Evolutionary conservation across 345 rosid genomes (phyloP), one percentile per base, ranked within the genome.

Genomic region (Abelmoschus esculentus): DNA sequence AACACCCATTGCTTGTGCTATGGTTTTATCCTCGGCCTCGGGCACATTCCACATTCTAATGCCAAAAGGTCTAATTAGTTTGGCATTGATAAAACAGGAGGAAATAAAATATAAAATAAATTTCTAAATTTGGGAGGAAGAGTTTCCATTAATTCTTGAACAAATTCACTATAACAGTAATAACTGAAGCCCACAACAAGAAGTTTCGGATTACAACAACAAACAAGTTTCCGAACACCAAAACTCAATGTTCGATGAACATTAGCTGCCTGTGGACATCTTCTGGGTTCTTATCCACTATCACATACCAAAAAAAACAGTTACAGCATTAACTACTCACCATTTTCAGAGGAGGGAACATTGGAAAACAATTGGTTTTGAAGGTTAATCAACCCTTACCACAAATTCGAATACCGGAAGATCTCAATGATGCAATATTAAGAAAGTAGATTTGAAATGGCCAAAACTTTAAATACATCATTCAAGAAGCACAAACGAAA

Each of bases 1-100:
- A 3, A 76, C 54, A 14, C 44, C 50, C 12, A 74, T 73, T 54
- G 75, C 81, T 57, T 82, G 75, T 38, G 87, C 73, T 61, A 85
- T 67, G 70, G 68, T 75, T 76, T 75, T 84, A 66, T 75, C 84
- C 77, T 95, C 98, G 15, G 97, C 83, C 79, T 95, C 98, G 12
- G 99, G 97, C 62, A 88, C 86, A 3, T 80, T 71, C 97, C 92
- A 87, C 92, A 90, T 88, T 82, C 99, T 95, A 60, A 69, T 28
- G 32, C 54, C 55, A 46, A 40, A 42, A 42, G 50, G 52, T 55
- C 44, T 36, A 34, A 34, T 34, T 31, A 31, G 32, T 31, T 31
- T 31, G 32, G 42, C 18, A 67, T 57, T 36, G 65, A 42, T 56
- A n/a, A 14, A 64, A n/a, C 1, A 14, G 53, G 61, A 14, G 7